A percentile compares a stretch with the other conserved stretches of the same genome.
phyloP scores from a whole-genome alignment of 306 rosid species.

The Cercis canadensis region DNA sequence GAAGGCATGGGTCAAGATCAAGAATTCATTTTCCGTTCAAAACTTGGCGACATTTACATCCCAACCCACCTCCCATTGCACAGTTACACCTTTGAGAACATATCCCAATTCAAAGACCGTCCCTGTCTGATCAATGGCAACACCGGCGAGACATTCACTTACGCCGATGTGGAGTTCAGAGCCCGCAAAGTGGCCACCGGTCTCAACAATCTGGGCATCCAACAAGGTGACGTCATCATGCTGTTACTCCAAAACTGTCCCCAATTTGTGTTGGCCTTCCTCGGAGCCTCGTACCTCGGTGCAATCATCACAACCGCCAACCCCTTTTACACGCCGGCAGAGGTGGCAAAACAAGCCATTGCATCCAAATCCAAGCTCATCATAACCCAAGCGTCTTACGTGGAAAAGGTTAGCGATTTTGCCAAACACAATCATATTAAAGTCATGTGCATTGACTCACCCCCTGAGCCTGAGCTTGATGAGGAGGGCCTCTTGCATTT shows the following conservation, averaged over 20 bases:
- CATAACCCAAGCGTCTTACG: constrained; percentile 52
- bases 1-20: neutral
- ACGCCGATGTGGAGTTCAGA: constrained; percentile 54
- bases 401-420: constrained; percentile 51
- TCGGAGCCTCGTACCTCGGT: constrained; percentile 66
- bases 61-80: constrained; percentile 76
- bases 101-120: constrained; percentile 54
- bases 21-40: constrained; percentile 68
- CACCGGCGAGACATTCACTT: constrained; percentile 54
- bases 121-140: constrained; percentile 64
- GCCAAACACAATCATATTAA: constrained; percentile 35
- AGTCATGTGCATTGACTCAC: constrained; percentile 48
- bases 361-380: constrained; percentile 57
- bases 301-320: constrained; percentile 69
- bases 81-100: constrained; percentile 66
- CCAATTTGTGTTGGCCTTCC: constrained; percentile 65
- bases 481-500: constrained; percentile 40
- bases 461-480: neutral
- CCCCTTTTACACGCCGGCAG: constrained; percentile 67
- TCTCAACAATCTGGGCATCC: constrained; percentile 56
- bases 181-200: constrained; percentile 66
- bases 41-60: constrained; percentile 69
- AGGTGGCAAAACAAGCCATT: constrained; percentile 60
- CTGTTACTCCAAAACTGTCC: constrained; percentile 79
- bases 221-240: constrained; percentile 67